phyloP scores from a whole-genome alignment of 768 basidiomycete species.

The Suillus americanus region DNA sequence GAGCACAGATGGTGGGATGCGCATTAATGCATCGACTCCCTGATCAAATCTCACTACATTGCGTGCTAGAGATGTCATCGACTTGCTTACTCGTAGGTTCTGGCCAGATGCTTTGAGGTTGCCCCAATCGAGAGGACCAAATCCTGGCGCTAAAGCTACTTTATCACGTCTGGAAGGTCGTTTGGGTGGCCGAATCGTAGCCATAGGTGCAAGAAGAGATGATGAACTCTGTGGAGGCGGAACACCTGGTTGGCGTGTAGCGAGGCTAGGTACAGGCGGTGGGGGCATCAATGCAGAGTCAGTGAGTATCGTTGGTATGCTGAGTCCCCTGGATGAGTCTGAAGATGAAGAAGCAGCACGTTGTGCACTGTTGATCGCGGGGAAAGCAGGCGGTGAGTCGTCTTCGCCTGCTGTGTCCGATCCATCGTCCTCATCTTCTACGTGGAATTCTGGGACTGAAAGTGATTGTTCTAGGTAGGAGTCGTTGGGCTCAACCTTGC shows the following conservation, averaged over 20 bases:
- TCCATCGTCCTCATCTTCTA: slow-evolving; percentile 35
- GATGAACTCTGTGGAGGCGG: slow-evolving; percentile 31
- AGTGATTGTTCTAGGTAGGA: slow-evolving; percentile 1
- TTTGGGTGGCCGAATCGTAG: slow-evolving; percentile 58
- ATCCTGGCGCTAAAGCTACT: slow-evolving; percentile 89
- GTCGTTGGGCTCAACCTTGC: background rate
- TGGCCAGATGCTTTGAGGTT: slow-evolving; percentile 76
- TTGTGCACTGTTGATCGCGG: slow-evolving; percentile 70
- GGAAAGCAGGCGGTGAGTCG: slow-evolving; percentile 73
- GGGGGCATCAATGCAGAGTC: slow-evolving; percentile 55
- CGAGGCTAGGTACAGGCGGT: slow-evolving; percentile 44
- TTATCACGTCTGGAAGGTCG: slow-evolving; percentile 68
- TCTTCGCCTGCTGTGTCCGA: slow-evolving; percentile 46
- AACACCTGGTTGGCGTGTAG: slow-evolving; percentile 33
- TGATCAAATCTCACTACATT: slow-evolving; percentile 29
- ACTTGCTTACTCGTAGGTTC: slow-evolving; percentile 66
- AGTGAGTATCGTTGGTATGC: slow-evolving; percentile 35
- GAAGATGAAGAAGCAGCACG: slow-evolving; percentile 37
- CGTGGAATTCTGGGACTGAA: slow-evolving; percentile 21
- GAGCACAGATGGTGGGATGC: slow-evolving; percentile 75
- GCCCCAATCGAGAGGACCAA: slow-evolving; percentile 94
- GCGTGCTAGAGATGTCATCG: background rate
- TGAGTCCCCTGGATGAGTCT: background rate
- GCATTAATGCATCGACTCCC: slow-evolving; percentile 69
- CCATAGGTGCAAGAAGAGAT: slow-evolving; percentile 55